phyloP scores from a whole-genome alignment of 2,329 filamentous ascomycete genomes.

The Sporothrix curviconia region DNA sequence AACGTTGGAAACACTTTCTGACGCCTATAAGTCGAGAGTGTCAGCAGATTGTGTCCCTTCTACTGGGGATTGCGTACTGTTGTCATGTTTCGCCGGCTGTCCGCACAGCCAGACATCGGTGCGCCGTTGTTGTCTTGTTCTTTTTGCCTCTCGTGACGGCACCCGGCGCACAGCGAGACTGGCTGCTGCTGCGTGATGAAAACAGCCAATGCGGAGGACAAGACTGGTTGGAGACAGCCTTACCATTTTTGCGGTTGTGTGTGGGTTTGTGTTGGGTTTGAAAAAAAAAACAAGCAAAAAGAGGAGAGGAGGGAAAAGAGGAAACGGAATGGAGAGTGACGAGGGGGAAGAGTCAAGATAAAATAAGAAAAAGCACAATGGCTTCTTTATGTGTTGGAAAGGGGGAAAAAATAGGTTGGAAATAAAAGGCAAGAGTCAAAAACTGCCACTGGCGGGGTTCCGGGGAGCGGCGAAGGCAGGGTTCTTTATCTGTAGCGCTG shows the following conservation, averaged over 20 bases:
- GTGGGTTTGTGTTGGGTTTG: conserved; percentile 5
- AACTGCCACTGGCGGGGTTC: conserved; percentile 13
- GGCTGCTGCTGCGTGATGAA: neutral
- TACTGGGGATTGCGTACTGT: too few species aligned
- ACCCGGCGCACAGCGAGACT: neutral
- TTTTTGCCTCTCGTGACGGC: too few species aligned
- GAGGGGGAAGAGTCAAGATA: neutral
- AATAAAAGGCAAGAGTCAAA: conserved; percentile 3
- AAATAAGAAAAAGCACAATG: conserved; percentile 6
- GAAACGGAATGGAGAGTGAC: conserved; percentile 2
- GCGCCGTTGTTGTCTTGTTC: too few species aligned
- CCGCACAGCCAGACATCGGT: too few species aligned
- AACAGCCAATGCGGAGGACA: conserved; percentile 4
- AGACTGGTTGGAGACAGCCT: conserved; percentile 1
- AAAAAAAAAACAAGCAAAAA: neutral
- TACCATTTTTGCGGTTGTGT: conserved; percentile 18
- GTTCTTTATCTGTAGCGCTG: conserved; percentile 14
- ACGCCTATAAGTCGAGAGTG: neutral
- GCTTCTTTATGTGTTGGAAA: conserved; percentile 16
- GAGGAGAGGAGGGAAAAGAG: neutral
- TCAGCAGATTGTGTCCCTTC: neutral
- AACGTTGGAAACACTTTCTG: neutral
- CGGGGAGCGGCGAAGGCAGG: conserved; percentile 16
- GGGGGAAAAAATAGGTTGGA: conserved; percentile 6
- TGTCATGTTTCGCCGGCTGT: neutral